Conservation (phyloP, 345 rosid species). For the Eucalyptus rudis region DNA sequence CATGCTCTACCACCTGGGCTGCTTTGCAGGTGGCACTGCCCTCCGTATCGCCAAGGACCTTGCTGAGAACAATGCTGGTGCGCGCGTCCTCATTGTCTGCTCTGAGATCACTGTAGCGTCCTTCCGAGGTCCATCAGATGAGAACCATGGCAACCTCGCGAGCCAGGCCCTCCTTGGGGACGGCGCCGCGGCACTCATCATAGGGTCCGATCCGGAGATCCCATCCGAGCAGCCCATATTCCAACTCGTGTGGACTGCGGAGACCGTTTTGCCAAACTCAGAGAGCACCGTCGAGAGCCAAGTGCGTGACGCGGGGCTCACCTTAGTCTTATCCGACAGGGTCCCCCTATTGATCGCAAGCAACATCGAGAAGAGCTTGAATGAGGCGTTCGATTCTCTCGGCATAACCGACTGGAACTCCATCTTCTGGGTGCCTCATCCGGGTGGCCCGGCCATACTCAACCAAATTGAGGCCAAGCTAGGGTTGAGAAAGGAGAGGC, state of each 20-base stretch:
- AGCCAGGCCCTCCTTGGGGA: background rate
- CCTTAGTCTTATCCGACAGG: background rate
- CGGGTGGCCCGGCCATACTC: background rate
- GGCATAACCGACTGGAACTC: background rate
- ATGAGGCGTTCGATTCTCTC: background rate
- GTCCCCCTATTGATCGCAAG: background rate
- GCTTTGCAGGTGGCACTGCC: background rate
- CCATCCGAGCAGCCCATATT: background rate
- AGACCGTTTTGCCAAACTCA: background rate
- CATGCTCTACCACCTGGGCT: background rate
- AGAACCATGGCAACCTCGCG: background rate
- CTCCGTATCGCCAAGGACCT: background rate
- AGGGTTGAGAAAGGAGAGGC: background rate
- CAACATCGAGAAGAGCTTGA: background rate
- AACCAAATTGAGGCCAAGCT: background rate
- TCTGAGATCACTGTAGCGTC: background rate
- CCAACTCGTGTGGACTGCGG: background rate
- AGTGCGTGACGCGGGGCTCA: background rate
- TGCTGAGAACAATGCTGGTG: background rate
- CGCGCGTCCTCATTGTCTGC: background rate
- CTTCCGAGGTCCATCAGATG: background rate
- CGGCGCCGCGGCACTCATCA: background rate
- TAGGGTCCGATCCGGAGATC: background rate
- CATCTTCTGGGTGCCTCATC: background rate
- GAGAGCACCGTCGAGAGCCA: background rate